These are phyloP conservation scores for Dactylonectria macrodidyma DNA, from an alignment of 2,329 filamentous ascomycete genomes.

Conservation along the genomic window DNA sequence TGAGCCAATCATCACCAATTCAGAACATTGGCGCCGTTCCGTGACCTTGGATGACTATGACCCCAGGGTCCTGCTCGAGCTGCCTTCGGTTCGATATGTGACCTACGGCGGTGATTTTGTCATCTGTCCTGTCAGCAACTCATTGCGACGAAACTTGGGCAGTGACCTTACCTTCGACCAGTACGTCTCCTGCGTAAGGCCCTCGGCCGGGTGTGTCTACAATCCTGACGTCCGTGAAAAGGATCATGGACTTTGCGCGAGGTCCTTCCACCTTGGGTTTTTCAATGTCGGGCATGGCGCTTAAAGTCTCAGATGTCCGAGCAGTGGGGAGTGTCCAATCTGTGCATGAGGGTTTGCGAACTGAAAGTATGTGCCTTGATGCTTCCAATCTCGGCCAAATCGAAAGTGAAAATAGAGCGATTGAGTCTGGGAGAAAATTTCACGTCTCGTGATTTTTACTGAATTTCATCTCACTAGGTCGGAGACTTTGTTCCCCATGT, in stretches of 20 bases:
- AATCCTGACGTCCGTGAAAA: conserved; percentile 19
- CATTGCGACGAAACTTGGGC: background rate
- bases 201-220: conserved; percentile 18
- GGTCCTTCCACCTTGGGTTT: no score
- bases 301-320: no score
- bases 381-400: no score
- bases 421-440: no score
- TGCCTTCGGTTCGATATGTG: background rate
- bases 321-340: no score
- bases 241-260: conserved; percentile 15
- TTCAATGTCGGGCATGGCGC: no score
- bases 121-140: background rate
- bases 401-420: no score
- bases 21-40: conserved; percentile 36
- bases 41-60: conserved; percentile 28
- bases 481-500: no score
- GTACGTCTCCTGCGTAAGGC: conserved; percentile 20
- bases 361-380: no score
- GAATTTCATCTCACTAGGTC: no score
- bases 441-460: no score
- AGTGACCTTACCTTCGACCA: conserved; percentile 8
- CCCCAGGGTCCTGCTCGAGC: conserved; percentile 6
- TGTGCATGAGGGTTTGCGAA: no score
- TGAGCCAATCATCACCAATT: conserved; percentile 22
- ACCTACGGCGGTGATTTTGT: conserved; percentile 10